Evolutionary conservation across 257 asterid species (phyloP).

Genomic region (Haberlea rhodopensis): DNA sequence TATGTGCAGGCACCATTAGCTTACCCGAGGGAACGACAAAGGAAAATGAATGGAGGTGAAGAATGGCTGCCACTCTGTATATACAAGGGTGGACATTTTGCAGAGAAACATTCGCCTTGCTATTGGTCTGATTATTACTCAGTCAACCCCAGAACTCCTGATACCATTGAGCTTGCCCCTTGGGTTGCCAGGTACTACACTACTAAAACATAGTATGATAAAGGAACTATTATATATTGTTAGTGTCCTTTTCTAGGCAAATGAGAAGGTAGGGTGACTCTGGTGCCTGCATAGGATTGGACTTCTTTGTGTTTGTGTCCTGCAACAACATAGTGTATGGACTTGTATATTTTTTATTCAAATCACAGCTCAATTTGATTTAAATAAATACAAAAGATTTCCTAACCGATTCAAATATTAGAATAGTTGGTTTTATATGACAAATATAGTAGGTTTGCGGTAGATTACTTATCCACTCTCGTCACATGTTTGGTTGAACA

Average conservation of each 20-base stretch:
- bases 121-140: slow-evolving; percentile 83
- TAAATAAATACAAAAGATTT: too few species aligned
- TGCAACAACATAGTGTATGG: too few species aligned
- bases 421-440: too few species aligned
- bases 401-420: too few species aligned
- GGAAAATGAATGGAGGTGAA: slow-evolving; percentile 89
- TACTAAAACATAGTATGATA: neutral
- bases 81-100: slow-evolving; percentile 42
- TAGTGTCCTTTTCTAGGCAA: neutral
- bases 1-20: slow-evolving; percentile 84
- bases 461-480: too few species aligned
- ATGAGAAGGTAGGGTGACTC: slow-evolving; percentile 3
- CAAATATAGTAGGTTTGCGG: too few species aligned
- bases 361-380: too few species aligned
- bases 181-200: slow-evolving; percentile 77
- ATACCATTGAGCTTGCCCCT: slow-evolving; percentile 68
- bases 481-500: too few species aligned
- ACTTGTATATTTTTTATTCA: too few species aligned
- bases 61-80: slow-evolving; percentile 79
- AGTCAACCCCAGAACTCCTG: slow-evolving; percentile 60
- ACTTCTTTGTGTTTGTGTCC: too few species aligned
- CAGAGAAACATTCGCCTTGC: slow-evolving; percentile 53
- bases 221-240: too few species aligned
- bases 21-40: slow-evolving; percentile 72
- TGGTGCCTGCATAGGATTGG: neutral